Percentiles rank a stretch among this genome's conserved stretches.
phyloP scores from a whole-genome alignment of 768 basidiomycete species.

The Trametes gibbosa region DNA sequence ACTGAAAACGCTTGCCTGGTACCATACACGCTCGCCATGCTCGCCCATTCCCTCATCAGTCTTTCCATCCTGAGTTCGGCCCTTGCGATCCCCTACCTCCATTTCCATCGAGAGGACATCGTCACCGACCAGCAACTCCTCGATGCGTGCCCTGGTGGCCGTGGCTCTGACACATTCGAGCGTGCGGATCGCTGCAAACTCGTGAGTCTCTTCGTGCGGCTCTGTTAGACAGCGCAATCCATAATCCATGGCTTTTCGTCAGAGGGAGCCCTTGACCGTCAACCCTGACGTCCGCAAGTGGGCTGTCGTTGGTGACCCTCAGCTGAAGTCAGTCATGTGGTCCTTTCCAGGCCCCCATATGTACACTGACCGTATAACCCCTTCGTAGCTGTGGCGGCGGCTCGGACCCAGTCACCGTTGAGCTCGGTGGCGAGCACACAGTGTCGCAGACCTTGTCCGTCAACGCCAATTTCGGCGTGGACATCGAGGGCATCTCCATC shows the following conservation, averaged over 20 bases:
- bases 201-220: not conserved
- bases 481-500: not conserved
- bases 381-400: not conserved
- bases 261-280: too few relatives aligned
- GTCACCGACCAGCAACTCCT: not conserved
- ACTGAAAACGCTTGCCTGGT: too few relatives aligned
- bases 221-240: not conserved
- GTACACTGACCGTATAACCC: too few relatives aligned
- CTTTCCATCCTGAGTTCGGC: too few relatives aligned
- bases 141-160: not conserved
- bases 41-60: too few relatives aligned
- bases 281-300: not conserved
- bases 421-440: not conserved
- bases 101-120: not conserved
- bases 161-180: not conserved
- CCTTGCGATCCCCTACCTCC: too few relatives aligned
- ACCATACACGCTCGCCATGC: too few relatives aligned
- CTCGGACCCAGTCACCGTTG: not conserved
- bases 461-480: not conserved
- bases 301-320: not conserved
- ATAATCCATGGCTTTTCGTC: not conserved
- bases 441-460: not conserved
- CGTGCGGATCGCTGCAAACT: not conserved
- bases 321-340: not conserved
- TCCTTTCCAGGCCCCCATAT: too few relatives aligned